phyloP scores from a whole-genome alignment of 345 rosid species.

The Cardamine chenopodiifolia region DNA sequence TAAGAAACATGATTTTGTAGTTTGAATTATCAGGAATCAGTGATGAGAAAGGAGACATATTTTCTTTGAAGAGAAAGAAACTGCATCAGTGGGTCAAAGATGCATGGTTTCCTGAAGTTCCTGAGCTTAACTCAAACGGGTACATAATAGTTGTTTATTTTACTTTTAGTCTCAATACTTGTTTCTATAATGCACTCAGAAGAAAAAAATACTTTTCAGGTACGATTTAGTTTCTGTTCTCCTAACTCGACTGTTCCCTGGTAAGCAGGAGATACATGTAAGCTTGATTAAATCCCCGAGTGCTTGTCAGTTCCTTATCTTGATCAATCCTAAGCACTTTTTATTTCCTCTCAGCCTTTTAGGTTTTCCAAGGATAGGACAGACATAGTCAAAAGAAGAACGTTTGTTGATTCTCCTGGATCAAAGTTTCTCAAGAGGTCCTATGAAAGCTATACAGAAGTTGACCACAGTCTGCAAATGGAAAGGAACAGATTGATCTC shows the following conservation, averaged over 20 bases:
- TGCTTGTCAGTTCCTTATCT: conserved; percentile 17
- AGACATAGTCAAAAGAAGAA: conserved; percentile 38
- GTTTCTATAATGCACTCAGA: conserved; percentile 39
- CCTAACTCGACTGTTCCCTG: conserved; percentile 55
- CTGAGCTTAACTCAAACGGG: conserved; percentile 56
- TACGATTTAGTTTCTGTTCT: conserved; percentile 55
- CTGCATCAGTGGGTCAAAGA: conserved; percentile 57
- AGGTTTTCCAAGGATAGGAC: conserved; percentile 32
- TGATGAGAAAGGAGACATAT: conserved; percentile 45
- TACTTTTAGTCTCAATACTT: conserved; percentile 4
- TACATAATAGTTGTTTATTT: conserved; percentile 24
- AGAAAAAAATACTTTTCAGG: conserved; percentile 50
- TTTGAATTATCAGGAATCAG: conserved; percentile 48
- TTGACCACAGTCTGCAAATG: conserved; percentile 38
- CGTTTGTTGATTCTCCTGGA: conserved; percentile 36
- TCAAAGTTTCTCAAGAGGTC: conserved; percentile 42
- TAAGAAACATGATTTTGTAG: conserved; percentile 19
- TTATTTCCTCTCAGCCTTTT: conserved; percentile 45
- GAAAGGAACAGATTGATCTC: conserved; percentile 39
- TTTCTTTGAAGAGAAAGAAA: conserved; percentile 58
- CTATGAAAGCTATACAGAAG: conserved; percentile 40
- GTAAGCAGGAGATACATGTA: conserved; percentile 52
- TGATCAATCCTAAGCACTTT: conserved; percentile 27
- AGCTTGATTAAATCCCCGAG: conserved; percentile 33
- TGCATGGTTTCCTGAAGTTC: conserved; percentile 52